phyloP scores from a whole-genome alignment of 495 filamentous ascomycete species.

The Ramalina intermedia region DNA sequence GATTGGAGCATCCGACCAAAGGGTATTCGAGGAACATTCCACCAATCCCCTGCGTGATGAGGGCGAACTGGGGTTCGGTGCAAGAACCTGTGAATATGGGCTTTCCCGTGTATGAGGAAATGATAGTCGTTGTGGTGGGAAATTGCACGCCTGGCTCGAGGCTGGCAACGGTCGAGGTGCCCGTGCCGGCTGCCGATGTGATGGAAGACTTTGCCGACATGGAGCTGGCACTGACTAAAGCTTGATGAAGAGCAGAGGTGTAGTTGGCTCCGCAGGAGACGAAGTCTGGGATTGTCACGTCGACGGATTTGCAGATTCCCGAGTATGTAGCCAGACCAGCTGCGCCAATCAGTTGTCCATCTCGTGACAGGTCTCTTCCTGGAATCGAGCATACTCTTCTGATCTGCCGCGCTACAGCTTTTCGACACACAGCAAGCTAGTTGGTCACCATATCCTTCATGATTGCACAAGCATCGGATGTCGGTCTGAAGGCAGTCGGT shows the following conservation, averaged over 20 bases:
- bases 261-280: constrained; percentile 3
- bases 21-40: constrained; percentile 14
- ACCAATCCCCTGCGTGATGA: constrained; percentile 6
- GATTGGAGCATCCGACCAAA: constrained; percentile 14
- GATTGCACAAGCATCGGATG: constrained; percentile 15
- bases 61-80: constrained; percentile 10
- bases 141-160: constrained; percentile 5
- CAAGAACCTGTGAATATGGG: constrained; percentile 15
- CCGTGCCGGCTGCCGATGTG: not conserved
- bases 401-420: constrained; percentile 11
- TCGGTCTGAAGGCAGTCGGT: constrained; percentile 9
- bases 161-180: not conserved
- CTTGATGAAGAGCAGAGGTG: constrained; percentile 2
- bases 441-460: constrained; percentile 6
- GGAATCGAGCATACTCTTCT: constrained; percentile 5
- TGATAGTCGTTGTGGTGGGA: constrained; percentile 10
- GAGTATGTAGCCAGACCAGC: too few species aligned
- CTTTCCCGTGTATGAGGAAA: constrained; percentile 13
- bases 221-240: not conserved
- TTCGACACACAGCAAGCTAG: constrained; percentile 15
- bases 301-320: constrained; percentile 12
- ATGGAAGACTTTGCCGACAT: not conserved
- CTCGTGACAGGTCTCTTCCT: too few species aligned
- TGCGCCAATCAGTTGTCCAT: too few species aligned
- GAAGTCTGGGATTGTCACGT: constrained; percentile 13